A percentile compares a stretch with the other conserved stretches of the same genome.
These are phyloP conservation scores for Cichorium intybus DNA, from an alignment of 140 eudicot genomes.

Conservation along the genomic window DNA sequence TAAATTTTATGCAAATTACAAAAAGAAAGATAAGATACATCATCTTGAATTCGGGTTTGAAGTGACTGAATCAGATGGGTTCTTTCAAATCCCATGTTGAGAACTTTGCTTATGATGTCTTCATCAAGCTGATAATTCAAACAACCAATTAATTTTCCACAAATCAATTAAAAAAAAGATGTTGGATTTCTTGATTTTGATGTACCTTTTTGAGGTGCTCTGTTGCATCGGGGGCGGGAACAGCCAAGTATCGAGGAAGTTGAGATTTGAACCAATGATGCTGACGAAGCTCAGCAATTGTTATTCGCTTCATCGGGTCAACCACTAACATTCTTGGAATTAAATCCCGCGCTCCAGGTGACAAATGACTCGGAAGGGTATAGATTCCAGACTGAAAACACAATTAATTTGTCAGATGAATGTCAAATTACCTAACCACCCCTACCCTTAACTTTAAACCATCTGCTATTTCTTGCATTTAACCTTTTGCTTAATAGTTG, in stretches of 20 bases:
- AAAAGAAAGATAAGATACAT: conserved; percentile 42
- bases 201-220: conserved; percentile 66
- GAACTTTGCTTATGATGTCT: conserved; percentile 64
- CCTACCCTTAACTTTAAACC: background rate
- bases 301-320: conserved; percentile 81
- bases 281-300: conserved; percentile 65
- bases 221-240: conserved; percentile 71
- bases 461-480: conserved; percentile 2
- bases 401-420: too few species aligned
- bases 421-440: background rate
- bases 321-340: conserved; percentile 83
- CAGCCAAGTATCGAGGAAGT: conserved; percentile 89
- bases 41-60: conserved; percentile 73
- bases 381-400: conserved; percentile 66
- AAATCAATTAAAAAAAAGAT: background rate
- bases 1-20: conserved; percentile 13
- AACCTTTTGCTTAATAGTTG: background rate
- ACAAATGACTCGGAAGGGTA: conserved; percentile 91
- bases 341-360: conserved; percentile 80
- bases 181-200: background rate
- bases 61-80: conserved; percentile 69
- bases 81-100: conserved; percentile 78
- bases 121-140: conserved; percentile 72
- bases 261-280: conserved; percentile 78
- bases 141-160: conserved; percentile 2